Base-by-base conservation (phyloP, 2,329 filamentous ascomycete genomes). In the Trichoderma polysporum region DNA sequence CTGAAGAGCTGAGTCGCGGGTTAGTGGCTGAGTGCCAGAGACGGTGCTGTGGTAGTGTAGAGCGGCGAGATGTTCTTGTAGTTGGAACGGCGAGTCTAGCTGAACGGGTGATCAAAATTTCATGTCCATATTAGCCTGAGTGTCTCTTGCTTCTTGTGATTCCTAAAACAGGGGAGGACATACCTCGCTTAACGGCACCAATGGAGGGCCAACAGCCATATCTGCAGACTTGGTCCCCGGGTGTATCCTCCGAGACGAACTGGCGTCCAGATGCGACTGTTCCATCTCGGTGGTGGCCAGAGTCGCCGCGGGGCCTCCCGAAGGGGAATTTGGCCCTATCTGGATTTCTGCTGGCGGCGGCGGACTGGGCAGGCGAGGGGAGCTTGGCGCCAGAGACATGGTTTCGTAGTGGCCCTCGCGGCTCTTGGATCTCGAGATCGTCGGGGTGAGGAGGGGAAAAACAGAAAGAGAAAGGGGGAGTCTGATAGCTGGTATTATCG, bases 71-170 rank as follows among this genome's bases (percentile, higher is more conserved):
- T 99, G 94, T 80, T 99, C 95, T 79, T 97, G 96, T 19, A 98
- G 88, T 78, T 97, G 95, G 77, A 98, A 99, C 52, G 95, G 92
- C 25, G 94, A 98, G 76, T 99, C 94, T 72, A 99, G 93, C 92
- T 97, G 59, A 19, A 41, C 3, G 49, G 1, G 22, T 35, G n/a
- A 45, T 25, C 29, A 60, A 59, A 25, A 22, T 17, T 39, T 33
- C 33, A 37, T 63, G n/a, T 13, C n/a, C 27, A 31, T 15, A 57
- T 66, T 61, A 66, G 63, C 35, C 27, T 61, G 19, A 12, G 37
- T 41, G 3, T 45, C 41, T 17, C 3, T n/a, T 10, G 58, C 45
- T 25, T 50, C 31, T 29, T 7, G 13, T n/a, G 27, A 22, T 22
- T 45, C 12, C n/a, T 12, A 22, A 15, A n/a, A 19, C 29, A 22